Evolutionary conservation across 345 rosid genomes (phyloP).

Genomic region (Viola odorata): DNA sequence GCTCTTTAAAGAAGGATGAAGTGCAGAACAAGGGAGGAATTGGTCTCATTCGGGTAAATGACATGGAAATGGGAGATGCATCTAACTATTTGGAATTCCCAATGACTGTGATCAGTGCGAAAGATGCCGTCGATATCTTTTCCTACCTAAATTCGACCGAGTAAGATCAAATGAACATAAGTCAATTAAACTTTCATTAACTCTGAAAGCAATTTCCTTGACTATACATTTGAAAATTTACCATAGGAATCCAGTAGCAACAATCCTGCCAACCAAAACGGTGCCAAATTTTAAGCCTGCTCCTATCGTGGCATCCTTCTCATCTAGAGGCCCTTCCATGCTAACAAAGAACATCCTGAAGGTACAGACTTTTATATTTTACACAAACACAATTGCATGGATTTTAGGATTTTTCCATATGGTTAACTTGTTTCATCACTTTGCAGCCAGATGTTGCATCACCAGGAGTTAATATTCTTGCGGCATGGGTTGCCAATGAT

Average conservation of each 20-base stretch:
- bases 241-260: slow-evolving; percentile 64
- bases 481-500: slow-evolving; percentile 71
- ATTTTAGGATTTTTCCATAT: background rate
- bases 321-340: slow-evolving; percentile 73
- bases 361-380: slow-evolving; percentile 26
- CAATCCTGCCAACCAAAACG: slow-evolving; percentile 46
- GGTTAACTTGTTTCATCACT: background rate
- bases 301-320: slow-evolving; percentile 61
- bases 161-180: slow-evolving; percentile 22
- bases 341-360: slow-evolving; percentile 57
- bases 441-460: slow-evolving; percentile 84
- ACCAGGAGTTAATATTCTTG: slow-evolving; percentile 69
- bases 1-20: slow-evolving; percentile 24
- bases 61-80: slow-evolving; percentile 37
- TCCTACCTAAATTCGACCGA: slow-evolving; percentile 63
- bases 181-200: background rate
- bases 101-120: slow-evolving; percentile 39
- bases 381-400: background rate
- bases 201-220: background rate
- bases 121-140: slow-evolving; percentile 42
- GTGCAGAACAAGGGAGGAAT: slow-evolving; percentile 50
- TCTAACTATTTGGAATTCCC: slow-evolving; percentile 44
- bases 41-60: slow-evolving; percentile 50
- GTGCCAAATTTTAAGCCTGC: slow-evolving; percentile 57
- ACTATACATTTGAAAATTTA: background rate